A percentile compares a stretch with the other conserved stretches of the same genome.
Conservation (phyloP, 202 grass and related monocot species). For the Sporobolus alterniflorus region DNA sequence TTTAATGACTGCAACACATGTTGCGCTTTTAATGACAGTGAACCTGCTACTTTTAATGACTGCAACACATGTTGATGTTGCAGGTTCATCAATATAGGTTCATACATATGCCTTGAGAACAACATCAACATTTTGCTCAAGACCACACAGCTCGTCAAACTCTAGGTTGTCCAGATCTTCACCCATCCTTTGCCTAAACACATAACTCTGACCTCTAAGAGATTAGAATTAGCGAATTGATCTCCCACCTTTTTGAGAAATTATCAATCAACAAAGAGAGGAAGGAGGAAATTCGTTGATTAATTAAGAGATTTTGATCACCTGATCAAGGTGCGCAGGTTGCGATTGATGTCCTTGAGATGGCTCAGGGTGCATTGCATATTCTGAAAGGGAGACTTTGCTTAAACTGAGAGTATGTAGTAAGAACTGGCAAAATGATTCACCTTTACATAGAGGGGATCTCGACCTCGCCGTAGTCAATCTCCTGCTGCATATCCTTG, state of each 20-base stretch:
- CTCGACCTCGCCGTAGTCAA: constrained; percentile 72
- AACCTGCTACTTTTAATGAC: constrained; percentile 25
- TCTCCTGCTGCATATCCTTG: constrained; percentile 84
- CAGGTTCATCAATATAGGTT: no score
- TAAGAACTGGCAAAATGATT: no score
- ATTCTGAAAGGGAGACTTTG: no score
- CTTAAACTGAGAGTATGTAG: no score
- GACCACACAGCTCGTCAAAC: constrained; percentile 79
- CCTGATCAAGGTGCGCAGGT: constrained; percentile 72
- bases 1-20: no score
- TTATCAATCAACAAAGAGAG: neutral
- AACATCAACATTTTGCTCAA: constrained; percentile 85
- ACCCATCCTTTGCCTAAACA: constrained; percentile 69
- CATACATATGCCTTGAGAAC: constrained; percentile 82
- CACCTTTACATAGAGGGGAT: constrained; percentile 61
- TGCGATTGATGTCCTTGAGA: constrained; percentile 92
- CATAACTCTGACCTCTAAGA: neutral
- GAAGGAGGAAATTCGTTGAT: neutral
- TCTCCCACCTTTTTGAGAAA: neutral
- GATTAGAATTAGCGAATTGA: neutral
- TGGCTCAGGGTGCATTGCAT: constrained; percentile 94
- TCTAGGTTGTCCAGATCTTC: constrained; percentile 30
- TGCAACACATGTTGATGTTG: constrained; percentile 32
- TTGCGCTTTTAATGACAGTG: no score
- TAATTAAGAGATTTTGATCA: neutral